Evolutionary conservation across 2,329 filamentous ascomycete species (phyloP).

Genomic region (Rutstroemia sp.): DNA sequence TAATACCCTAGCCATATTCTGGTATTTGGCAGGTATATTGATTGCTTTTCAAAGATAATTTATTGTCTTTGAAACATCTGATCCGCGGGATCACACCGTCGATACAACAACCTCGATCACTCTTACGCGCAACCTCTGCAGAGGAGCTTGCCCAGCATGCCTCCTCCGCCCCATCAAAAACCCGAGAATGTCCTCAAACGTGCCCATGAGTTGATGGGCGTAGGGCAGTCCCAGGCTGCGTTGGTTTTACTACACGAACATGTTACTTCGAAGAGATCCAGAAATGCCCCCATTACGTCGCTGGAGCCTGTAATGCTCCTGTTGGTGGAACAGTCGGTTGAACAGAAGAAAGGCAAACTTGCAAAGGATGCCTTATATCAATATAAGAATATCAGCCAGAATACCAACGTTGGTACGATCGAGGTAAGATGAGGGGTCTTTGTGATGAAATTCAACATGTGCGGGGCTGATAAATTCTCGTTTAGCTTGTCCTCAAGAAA

Average conservation of each 20-base stretch:
- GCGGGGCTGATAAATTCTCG: constrained; percentile 1
- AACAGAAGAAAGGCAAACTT: constrained; percentile 95
- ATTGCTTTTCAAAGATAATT: constrained; percentile 2
- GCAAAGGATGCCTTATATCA: constrained; percentile 99
- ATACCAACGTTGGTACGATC: constrained; percentile 96
- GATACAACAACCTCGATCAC: neutral
- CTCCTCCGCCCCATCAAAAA: constrained; percentile 90
- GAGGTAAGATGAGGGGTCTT: constrained; percentile 51
- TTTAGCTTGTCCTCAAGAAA: constrained; percentile 81
- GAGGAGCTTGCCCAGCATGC: constrained; percentile 39
- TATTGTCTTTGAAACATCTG: constrained; percentile 2
- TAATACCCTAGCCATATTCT: neutral
- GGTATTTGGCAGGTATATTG: neutral
- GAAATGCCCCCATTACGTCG: constrained; percentile 92
- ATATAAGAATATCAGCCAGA: constrained; percentile 99
- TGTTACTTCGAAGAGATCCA: constrained; percentile 95
- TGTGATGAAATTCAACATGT: neutral
- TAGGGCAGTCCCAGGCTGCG: constrained; percentile 86
- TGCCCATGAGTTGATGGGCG: constrained; percentile 96
- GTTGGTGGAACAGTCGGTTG: constrained; percentile 92
- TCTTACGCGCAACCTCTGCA: neutral
- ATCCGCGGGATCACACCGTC: neutral
- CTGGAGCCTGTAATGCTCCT: constrained; percentile 98
- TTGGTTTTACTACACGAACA: constrained; percentile 96
- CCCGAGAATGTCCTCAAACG: constrained; percentile 99